Base-by-base conservation (phyloP, 2,329 filamentous ascomycete genomes). In the Pseudocercospora macadamiae region DNA sequence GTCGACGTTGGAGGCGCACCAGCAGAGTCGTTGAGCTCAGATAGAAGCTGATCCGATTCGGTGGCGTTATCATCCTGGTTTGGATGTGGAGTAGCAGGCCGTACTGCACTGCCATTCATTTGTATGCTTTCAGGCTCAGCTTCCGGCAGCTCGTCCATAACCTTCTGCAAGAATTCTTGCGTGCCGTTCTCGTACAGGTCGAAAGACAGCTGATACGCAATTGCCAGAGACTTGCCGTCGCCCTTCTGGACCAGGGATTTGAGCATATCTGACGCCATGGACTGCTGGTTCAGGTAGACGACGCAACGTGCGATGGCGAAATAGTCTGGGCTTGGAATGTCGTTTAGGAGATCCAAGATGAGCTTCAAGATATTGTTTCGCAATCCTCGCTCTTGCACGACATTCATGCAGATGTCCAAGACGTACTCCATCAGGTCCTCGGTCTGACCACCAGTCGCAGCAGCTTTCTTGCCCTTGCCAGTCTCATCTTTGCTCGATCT, bases 141-240 rank as follows among this genome's bases (percentile, higher is more conserved):
- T 42, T 82, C 79, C 0, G 92, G 90, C 28, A 97, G 80, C 45
- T 90, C 87, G 59, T 90, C 86, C 70, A 93, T 88, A 44, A 99
- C 90, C 77, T 95, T 97, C 66, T 88, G 87, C 21, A 99, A 77
- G 69, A 99, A 99, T 73, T 97, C 95, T 70, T 99, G 95, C 0
- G 95, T 97, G 66, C 95, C 95, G 71, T 99, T 99, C 77, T 99
- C 95, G 76, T 97, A 97, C 4, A 99, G 83, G 71, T 99, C 95
- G 70, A 99, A 99, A 1, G 93, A 95, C 57, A 99, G 96, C 74
- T 99, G 95, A 75, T 97, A 99, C 16, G 95, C 95, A 51, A 91
- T 89, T 18, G 93, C 90, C 14, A 91, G 85, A 0, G 91, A 92
- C 60, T 86, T 86, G 51, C 86, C 82, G 66, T 96, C 90, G 4